Conservation (phyloP, 2,329 filamentous ascomycete genomes). For the Hymenotorrendiella dingleyae region DNA sequence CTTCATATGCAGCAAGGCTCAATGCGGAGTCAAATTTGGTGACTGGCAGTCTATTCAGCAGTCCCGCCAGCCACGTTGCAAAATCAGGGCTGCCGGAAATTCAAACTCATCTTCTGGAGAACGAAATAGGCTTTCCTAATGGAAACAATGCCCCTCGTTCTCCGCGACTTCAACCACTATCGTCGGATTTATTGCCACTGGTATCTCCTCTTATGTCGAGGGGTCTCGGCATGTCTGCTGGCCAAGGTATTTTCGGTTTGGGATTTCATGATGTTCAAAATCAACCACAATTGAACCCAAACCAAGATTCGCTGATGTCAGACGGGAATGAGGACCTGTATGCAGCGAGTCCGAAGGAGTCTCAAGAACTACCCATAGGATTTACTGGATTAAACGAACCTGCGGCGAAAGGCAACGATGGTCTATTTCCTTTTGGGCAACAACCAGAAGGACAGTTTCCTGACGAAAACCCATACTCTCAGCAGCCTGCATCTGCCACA, state of each 20-base stretch:
- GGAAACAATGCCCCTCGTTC: conserved; percentile 11
- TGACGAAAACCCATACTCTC: neutral
- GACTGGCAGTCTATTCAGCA: too few species aligned
- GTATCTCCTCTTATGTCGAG: conserved; percentile 23
- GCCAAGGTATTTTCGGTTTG: neutral
- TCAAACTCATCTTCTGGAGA: conserved; percentile 1
- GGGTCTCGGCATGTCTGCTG: neutral
- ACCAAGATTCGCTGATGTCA: neutral
- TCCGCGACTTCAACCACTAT: conserved; percentile 20
- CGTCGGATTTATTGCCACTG: conserved; percentile 25
- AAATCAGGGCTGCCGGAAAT: conserved; percentile 1
- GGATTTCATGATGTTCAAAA: too few species aligned
- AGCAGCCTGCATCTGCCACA: neutral
- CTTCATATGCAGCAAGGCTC: conserved; percentile 10
- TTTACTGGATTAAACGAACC: neutral
- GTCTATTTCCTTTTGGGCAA: too few species aligned
- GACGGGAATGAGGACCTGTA: conserved; percentile 9
- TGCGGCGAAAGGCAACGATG: neutral
- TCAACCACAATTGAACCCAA: too few species aligned
- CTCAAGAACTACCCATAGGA: neutral
- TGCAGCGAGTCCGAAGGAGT: conserved; percentile 2
- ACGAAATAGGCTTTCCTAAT: neutral
- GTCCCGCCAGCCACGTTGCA: too few species aligned
- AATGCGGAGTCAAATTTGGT: too few species aligned
- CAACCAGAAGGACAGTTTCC: neutral